Evolutionary conservation across 805 yeast species (phyloP).

Genomic region (Spathaspora gorwiae): DNA sequence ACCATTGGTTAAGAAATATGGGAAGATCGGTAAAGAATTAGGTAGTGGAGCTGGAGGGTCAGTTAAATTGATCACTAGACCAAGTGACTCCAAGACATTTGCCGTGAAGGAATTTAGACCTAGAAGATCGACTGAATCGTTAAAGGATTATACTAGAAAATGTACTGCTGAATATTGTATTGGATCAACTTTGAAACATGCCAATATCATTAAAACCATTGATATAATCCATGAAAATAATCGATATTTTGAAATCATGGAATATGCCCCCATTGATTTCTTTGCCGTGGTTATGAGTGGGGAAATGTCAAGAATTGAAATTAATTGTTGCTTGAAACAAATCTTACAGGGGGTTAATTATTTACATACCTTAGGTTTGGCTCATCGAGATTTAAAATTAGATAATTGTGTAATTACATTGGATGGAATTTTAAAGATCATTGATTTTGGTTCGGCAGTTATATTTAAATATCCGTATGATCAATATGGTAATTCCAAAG

Average conservation of each 20-base stretch:
- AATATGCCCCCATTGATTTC: conserved; percentile 86
- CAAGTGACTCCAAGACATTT: conserved; percentile 64
- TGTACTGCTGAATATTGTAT: conserved; percentile 93
- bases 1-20: conserved; percentile 73
- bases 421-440: conserved; percentile 81
- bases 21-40: conserved; percentile 76
- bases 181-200: conserved; percentile 84
- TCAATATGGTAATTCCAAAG: conserved; percentile 42
- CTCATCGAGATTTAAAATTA: conserved; percentile 86
- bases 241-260: conserved; percentile 87
- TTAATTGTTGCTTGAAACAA: conserved; percentile 87
- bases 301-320: conserved; percentile 74
- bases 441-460: conserved; percentile 92
- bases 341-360: conserved; percentile 76
- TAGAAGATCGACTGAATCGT: conserved; percentile 65
- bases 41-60: conserved; percentile 97
- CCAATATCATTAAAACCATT: conserved; percentile 85
- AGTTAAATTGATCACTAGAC: conserved; percentile 68
- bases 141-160: conserved; percentile 84
- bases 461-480: conserved; percentile 84
- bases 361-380: conserved; percentile 78
- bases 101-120: conserved; percentile 92
- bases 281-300: conserved; percentile 94
- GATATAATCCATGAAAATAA: conserved; percentile 89
- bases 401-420: conserved; percentile 87